Percentiles rank a stretch among this genome's conserved stretches.
Evolutionary conservation across 164 flowering plant genomes (phyloP).

Genomic region (Sedum album): DNA sequence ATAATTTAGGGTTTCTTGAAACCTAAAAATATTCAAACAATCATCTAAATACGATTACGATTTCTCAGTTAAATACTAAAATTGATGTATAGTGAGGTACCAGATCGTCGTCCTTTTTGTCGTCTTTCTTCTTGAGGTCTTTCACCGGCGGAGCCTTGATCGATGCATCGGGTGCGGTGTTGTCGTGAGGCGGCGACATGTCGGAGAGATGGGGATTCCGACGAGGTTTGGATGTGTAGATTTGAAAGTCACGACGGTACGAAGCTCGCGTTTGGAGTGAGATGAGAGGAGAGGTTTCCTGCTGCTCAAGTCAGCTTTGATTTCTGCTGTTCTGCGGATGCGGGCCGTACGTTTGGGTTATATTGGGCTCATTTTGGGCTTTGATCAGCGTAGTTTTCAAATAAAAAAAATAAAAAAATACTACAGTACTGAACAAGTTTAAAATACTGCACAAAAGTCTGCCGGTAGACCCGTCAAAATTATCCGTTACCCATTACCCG

Average conservation of each 20-base stretch:
- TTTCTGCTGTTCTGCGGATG: neutral
- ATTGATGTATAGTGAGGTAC: too few relatives aligned
- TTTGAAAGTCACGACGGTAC: neutral
- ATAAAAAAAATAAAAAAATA: too few relatives aligned
- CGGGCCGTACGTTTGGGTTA: neutral
- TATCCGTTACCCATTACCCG: too few relatives aligned
- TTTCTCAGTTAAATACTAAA: too few relatives aligned
- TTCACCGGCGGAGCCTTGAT: slow-evolving; percentile 61
- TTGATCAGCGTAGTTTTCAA: too few relatives aligned
- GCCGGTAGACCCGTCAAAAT: too few relatives aligned
- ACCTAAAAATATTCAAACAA: too few relatives aligned
- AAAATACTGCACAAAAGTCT: too few relatives aligned
- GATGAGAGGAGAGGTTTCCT: neutral
- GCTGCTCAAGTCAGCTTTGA: neutral
- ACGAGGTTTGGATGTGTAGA: too few relatives aligned
- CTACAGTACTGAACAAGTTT: too few relatives aligned
- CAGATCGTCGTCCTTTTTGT: slow-evolving; percentile 88
- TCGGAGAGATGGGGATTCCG: too few relatives aligned
- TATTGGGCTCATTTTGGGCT: neutral
- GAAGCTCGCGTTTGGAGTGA: neutral
- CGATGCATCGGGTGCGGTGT: slow-evolving; percentile 23
- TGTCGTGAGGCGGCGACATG: slow-evolving; percentile 6
- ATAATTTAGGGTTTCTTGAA: slow-evolving; percentile 1
- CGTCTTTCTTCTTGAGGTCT: slow-evolving; percentile 80
- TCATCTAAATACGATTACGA: too few relatives aligned